These are phyloP conservation scores for Chrysoporthe austroafricana DNA, from an alignment of 2,329 filamentous ascomycete species.

Conservation along the genomic window DNA sequence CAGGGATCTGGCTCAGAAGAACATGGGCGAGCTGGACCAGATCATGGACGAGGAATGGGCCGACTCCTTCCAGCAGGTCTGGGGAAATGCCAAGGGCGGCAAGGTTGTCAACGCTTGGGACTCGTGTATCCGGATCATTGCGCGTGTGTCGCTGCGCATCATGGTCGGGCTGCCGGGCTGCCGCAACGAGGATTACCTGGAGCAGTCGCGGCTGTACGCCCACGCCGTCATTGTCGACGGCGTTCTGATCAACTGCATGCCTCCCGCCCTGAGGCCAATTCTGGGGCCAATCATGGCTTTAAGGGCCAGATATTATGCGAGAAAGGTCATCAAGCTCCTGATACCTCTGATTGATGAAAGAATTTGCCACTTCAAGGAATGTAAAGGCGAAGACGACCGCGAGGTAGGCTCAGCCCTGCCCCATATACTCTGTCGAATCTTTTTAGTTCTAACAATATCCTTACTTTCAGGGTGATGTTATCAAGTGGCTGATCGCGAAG, in stretches of 20 bases:
- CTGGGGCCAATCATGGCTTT: neutral
- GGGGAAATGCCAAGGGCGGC: neutral
- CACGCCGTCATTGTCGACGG: neutral
- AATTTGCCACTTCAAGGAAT: no score
- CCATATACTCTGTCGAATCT: no score
- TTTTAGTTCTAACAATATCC: no score
- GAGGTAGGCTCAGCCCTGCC: no score
- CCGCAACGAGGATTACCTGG: neutral
- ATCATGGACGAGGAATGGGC: neutral
- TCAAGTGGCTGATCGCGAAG: neutral
- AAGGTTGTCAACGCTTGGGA: neutral
- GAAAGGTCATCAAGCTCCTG: neutral
- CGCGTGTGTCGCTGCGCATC: neutral
- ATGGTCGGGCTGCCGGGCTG: neutral
- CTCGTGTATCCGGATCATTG: neutral
- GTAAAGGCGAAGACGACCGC: no score
- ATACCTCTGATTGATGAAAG: neutral
- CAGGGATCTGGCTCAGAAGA: neutral
- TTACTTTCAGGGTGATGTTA: no score
- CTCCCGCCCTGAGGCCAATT: neutral
- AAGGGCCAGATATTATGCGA: neutral
- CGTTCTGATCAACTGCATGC: neutral
- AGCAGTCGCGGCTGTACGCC: neutral
- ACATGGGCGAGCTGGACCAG: neutral
- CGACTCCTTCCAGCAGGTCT: no score